A percentile compares a stretch with the other conserved stretches of the same genome.
Evolutionary conservation across 2,329 filamentous ascomycete species (phyloP).

Genomic region (Malbranchea zuffiana): DNA sequence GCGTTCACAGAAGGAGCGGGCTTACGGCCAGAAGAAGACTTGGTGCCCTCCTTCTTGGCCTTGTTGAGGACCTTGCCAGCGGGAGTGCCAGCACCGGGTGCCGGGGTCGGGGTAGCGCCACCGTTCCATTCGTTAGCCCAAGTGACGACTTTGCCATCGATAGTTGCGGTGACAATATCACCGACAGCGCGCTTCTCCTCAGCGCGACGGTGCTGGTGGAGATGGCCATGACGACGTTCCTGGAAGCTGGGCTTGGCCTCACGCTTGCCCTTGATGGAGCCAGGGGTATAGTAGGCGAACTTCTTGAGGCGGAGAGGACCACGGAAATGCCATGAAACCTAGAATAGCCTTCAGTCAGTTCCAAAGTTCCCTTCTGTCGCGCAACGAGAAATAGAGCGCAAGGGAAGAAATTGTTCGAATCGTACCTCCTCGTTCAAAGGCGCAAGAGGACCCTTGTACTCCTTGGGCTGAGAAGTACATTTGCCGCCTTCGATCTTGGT

Average conservation of each 20-base stretch:
- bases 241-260: conserved; percentile 25
- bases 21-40: conserved; percentile 4
- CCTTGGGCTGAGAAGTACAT: conserved; percentile 44
- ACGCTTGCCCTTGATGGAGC: conserved; percentile 28
- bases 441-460: conserved; percentile 51
- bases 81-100: conserved; percentile 4
- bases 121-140: conserved; percentile 50
- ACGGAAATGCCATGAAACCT: conserved; percentile 64
- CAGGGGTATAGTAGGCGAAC: conserved; percentile 57
- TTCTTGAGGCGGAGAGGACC: conserved; percentile 58
- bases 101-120: conserved; percentile 13
- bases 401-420: conserved; percentile 10
- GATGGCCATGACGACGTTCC: conserved; percentile 39
- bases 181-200: conserved; percentile 41
- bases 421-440: conserved; percentile 62
- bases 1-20: conserved; percentile 15
- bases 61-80: conserved; percentile 6
- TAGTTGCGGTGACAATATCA: conserved; percentile 46
- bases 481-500: conserved; percentile 47
- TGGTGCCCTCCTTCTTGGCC: not conserved
- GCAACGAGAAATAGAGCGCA: not conserved
- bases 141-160: conserved; percentile 46
- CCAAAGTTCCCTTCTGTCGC: conserved; percentile 7
- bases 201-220: conserved; percentile 30
- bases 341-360: conserved; percentile 8